Evolutionary conservation across 2,329 filamentous ascomycete species (phyloP), one percentile per base, ranked within the genome.

Genomic region (Pseudocercospora fuligena): DNA sequence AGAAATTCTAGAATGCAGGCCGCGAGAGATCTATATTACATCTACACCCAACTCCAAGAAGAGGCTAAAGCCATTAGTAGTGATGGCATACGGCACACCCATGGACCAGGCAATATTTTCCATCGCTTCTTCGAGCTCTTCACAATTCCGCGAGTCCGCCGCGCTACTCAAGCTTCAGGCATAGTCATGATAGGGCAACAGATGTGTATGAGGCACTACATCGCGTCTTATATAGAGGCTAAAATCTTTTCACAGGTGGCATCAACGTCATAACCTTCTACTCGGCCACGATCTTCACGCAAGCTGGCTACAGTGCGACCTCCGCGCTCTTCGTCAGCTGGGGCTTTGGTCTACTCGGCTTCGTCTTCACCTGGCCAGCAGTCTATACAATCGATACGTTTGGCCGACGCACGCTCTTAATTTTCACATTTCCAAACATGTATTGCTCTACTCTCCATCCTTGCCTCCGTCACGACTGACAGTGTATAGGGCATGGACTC

Each of bases 341-440:
- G 51, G 81, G 81, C 21, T 82, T 80, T 49, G 81, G 81, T 43
- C 72, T 80, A 1, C 78, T 80, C 8, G 82, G 83, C 58, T 82
- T 81, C 60, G 66, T 83, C 47, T 82, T 81, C 60, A 80, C 82
- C 11, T 78, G 73, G 33, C 81, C 81, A 0, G 79, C 80, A 6
- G 73, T 82, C 31, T 83, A 78, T 69, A 78, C 80, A 3, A 83
- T 83, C 61, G 81, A 80, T 61, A 78, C 80, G 3, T 79, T 81
- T 43, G 81, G 81, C 3, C 78, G 81, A 1, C 75, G 81, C 21
- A 81, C 78, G 6, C 47, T 69, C 9, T 27, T 66, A 14, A 47
- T 63, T 5, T 56, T 61, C 51, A 64, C 56, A 21, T 66, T 71
- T 11, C 69, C 65, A 59, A 74, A 78, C 1, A 85, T 79, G 1